Conservation (phyloP, 257 asterid genomes). For the Solanum appendiculatum region DNA sequence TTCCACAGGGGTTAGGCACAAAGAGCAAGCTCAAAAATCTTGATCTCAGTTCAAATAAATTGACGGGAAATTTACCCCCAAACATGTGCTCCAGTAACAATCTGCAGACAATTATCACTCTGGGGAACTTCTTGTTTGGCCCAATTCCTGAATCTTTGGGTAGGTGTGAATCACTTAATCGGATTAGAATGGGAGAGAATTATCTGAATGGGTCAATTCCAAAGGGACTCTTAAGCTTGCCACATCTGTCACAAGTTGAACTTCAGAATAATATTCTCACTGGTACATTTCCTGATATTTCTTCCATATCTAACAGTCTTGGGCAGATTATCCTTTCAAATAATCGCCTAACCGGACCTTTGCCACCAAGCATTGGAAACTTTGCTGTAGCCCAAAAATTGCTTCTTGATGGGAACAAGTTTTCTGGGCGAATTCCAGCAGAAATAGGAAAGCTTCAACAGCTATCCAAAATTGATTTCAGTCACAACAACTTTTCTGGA, state of each 20-base stretch:
- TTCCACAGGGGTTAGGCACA: constrained; percentile 61
- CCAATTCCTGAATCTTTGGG: constrained; percentile 80
- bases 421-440: constrained; percentile 66
- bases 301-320: constrained; percentile 25
- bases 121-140: constrained; percentile 78
- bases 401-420: constrained; percentile 84
- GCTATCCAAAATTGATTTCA: constrained; percentile 85
- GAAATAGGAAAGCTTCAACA: constrained; percentile 85
- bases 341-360: constrained; percentile 59
- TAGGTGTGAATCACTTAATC: constrained; percentile 55
- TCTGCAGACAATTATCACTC: constrained; percentile 58
- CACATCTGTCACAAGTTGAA: constrained; percentile 72
- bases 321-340: constrained; percentile 90
- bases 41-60: constrained; percentile 79
- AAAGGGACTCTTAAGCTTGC: constrained; percentile 61
- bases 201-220: constrained; percentile 89
- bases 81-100: constrained; percentile 56
- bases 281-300: constrained; percentile 61
- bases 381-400: constrained; percentile 84
- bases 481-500: constrained; percentile 67
- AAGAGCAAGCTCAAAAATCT: constrained; percentile 60
- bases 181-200: constrained; percentile 86
- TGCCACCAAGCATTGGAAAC: constrained; percentile 78
- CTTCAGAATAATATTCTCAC: constrained; percentile 76
- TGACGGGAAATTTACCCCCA: constrained; percentile 80